Conservation (phyloP, 2,329 filamentous ascomycete species). For the Talaromyces sp. region DNA sequence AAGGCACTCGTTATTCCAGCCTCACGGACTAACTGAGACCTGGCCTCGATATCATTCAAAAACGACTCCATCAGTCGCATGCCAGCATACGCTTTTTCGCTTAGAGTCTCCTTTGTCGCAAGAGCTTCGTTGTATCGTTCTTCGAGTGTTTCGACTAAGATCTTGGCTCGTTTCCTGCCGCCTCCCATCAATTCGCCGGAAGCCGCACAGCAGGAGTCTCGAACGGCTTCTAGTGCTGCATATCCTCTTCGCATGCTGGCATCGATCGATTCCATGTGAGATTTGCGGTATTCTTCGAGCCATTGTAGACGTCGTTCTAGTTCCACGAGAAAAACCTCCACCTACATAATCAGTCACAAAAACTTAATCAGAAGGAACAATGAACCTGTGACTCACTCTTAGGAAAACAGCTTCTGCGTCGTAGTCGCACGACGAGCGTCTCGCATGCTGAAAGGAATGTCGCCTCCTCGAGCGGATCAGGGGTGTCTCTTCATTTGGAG, state of each 20-base stretch:
- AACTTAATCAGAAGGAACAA: not conserved
- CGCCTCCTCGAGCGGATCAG: slow-evolving; percentile 40
- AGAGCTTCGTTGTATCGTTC: slow-evolving; percentile 81
- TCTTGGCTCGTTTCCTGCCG: slow-evolving; percentile 74
- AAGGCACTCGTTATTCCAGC: slow-evolving; percentile 74
- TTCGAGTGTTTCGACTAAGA: slow-evolving; percentile 92
- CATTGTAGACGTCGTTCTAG: slow-evolving; percentile 82
- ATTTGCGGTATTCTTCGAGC: slow-evolving; percentile 81
- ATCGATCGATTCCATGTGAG: slow-evolving; percentile 76
- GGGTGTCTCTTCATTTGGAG: slow-evolving; percentile 31
- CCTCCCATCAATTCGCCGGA: slow-evolving; percentile 87
- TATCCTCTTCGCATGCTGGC: slow-evolving; percentile 80
- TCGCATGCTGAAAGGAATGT: slow-evolving; percentile 45
- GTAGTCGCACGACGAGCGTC: slow-evolving; percentile 43
- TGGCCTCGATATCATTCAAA: slow-evolving; percentile 77
- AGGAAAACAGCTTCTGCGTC: slow-evolving; percentile 46
- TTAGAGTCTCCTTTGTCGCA: slow-evolving; percentile 77
- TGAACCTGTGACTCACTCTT: slow-evolving; percentile 28
- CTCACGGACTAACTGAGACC: slow-evolving; percentile 69
- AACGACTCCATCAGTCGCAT: slow-evolving; percentile 83
- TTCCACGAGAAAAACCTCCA: slow-evolving; percentile 62
- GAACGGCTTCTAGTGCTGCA: slow-evolving; percentile 78
- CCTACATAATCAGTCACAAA: slow-evolving; percentile 25
- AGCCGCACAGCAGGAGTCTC: slow-evolving; percentile 81
- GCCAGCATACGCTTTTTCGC: slow-evolving; percentile 85